These are phyloP conservation scores for Micractinium sp. DNA, from an alignment of 139 green algal species.

Conservation along the genomic window DNA sequence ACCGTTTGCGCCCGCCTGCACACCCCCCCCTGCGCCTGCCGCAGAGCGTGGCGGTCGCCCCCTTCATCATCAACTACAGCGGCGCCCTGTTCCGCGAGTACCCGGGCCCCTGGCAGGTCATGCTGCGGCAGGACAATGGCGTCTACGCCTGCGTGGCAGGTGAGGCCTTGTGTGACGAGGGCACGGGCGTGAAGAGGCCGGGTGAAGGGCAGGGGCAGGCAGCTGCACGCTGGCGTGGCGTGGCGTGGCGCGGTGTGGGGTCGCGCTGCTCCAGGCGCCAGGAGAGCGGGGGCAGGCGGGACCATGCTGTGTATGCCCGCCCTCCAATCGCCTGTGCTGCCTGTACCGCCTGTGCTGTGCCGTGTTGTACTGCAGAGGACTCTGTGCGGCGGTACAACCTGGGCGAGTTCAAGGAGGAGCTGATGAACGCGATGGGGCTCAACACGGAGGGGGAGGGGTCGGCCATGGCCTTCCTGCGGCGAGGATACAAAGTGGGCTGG, in stretches of 20 bases:
- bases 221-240: not conserved
- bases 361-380: constrained; percentile 36
- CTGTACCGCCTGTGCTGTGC: too few species aligned
- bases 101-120: constrained; percentile 93
- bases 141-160: constrained; percentile 86
- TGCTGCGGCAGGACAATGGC: constrained; percentile 88
- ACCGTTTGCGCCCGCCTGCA: not conserved
- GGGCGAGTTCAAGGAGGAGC: constrained; percentile 81
- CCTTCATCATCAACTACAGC: constrained; percentile 93
- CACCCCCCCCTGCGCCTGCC: not conserved
- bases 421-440: constrained; percentile 86
- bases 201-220: not conserved
- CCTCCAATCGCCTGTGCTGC: not conserved
- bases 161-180: not conserved
- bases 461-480: constrained; percentile 77
- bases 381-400: constrained; percentile 75
- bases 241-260: not conserved
- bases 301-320: not conserved
- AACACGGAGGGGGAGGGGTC: constrained; percentile 85
- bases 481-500: constrained; percentile 75
- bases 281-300: too few species aligned
- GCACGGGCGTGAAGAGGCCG: not conserved
- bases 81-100: constrained; percentile 91
- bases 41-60: constrained; percentile 75
- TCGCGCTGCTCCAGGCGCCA: not conserved